Base-by-base conservation (phyloP, 2,329 filamentous ascomycete genomes). In the Rutstroemia sydowiana region DNA sequence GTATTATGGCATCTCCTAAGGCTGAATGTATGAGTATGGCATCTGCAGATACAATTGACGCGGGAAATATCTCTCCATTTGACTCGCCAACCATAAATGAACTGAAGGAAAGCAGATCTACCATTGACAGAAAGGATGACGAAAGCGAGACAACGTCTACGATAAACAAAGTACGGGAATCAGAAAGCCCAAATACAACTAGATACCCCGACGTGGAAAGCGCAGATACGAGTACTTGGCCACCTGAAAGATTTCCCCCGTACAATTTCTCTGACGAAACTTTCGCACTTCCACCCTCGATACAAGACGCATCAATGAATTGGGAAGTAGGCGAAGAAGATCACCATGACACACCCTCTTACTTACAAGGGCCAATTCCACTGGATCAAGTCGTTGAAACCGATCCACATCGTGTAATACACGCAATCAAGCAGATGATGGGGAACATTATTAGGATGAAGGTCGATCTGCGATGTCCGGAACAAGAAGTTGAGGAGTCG, bases 401-500 rank as follows among this genome's bases (percentile, higher is more conserved):
- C 7, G 48, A 51, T 45, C 41, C 48, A 11, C 32, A 51, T 45
- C 45, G 48, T 31, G 42, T 45, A 6, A 16, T 45, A 13, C 48
- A 51, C 16, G 48, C 48, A 13, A 51, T 51, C 31, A 51, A 45
- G 31, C 41, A 51, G 10, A 51, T 51, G 48, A 51, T 51, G 48
- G 20, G 26, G 13, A 34, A 43, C 13, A 45, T 51, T 31, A 16
- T 37, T 18, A 14, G 5, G 2, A 28, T 51, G 48, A 39, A 4
- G 21, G 45, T n/a, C 9, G n/a, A n/a, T 9, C 13, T 21, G 6
- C 31, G 31, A 11, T 31, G 18, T 9, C 11, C 21, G 5, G 21
- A 18, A 5, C 7, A 37, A 2, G 41, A 51, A 21, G 6, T 51
- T 2, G 3, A 51, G 9, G 6, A 4, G n/a, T n/a, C n/a, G n/a